Evolutionary conservation across 129 eudicot genomes (phyloP).

Genomic region (Artemisia tridentata): DNA sequence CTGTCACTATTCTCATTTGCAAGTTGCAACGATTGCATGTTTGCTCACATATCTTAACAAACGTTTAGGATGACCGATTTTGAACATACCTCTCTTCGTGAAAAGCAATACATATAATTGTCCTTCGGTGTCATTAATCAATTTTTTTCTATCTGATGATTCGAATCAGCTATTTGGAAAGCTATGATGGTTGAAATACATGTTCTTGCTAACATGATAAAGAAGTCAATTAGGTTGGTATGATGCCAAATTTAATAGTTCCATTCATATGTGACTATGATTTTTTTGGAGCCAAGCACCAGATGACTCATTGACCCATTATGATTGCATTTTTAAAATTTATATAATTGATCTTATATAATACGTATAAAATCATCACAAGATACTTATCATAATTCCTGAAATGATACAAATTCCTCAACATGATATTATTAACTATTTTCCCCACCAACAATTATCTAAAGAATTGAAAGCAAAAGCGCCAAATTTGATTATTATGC

Average conservation of each 20-base stretch:
- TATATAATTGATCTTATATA: conserved; percentile 12
- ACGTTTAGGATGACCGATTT: too few species aligned
- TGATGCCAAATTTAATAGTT: neutral
- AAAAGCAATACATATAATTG: too few species aligned
- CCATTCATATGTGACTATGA: neutral
- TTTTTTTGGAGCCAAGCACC: conserved; percentile 17
- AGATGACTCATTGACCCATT: conserved; percentile 14
- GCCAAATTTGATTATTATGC: conserved; percentile 12
- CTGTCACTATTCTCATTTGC: neutral
- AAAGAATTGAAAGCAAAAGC: conserved; percentile 22
- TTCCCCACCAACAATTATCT: conserved; percentile 33
- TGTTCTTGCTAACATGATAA: neutral
- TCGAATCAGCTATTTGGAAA: neutral
- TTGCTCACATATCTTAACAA: neutral
- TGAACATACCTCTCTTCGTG: too few species aligned
- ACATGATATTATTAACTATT: conserved; percentile 18
- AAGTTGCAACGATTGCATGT: neutral
- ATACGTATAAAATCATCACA: conserved; percentile 23
- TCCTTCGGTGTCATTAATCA: too few species aligned
- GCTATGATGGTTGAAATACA: too few species aligned
- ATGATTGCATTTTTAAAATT: conserved; percentile 1
- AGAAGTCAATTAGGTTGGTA: conserved; percentile 1
- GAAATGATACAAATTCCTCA: conserved; percentile 27
- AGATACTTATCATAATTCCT: conserved; percentile 25
- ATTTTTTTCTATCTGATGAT: neutral